Conservation (phyloP, 1,284 basidiomycete genomes). For the Ceratobasidium sp. region DNA sequence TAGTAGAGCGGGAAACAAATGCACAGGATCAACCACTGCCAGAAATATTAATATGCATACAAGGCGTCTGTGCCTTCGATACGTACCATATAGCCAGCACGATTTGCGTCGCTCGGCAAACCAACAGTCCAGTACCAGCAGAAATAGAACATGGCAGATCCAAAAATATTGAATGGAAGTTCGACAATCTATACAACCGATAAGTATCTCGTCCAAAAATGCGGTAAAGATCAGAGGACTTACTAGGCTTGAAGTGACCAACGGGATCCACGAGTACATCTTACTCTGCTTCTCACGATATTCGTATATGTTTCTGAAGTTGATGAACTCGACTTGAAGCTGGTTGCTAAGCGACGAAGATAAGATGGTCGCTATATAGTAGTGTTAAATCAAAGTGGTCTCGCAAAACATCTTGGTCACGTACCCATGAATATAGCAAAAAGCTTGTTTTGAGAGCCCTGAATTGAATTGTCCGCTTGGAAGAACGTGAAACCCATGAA, state of each 20-base stretch:
- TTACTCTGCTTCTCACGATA: slow-evolving; percentile 77
- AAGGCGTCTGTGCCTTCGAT: background rate
- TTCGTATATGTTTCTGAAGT: slow-evolving; percentile 69
- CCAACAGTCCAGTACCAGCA: slow-evolving; percentile 80
- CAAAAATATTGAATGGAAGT: slow-evolving; percentile 72
- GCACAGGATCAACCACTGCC: slow-evolving; percentile 57
- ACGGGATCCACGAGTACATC: slow-evolving; percentile 85
- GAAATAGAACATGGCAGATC: slow-evolving; percentile 67
- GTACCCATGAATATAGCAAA: slow-evolving; percentile 64
- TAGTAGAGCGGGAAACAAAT: slow-evolving; percentile 67
- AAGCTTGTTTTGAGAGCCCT: slow-evolving; percentile 85
- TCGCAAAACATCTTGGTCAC: slow-evolving; percentile 40
- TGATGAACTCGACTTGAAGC: slow-evolving; percentile 60
- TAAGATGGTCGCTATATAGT: slow-evolving; percentile 63
- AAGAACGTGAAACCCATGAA: slow-evolving; percentile 79
- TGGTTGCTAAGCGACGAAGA: slow-evolving; percentile 63
- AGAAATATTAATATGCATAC: background rate
- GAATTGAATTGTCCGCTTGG: slow-evolving; percentile 69
- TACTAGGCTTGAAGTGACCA: slow-evolving; percentile 51
- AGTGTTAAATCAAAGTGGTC: slow-evolving; percentile 47
- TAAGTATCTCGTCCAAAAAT: background rate
- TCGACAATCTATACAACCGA: slow-evolving; percentile 43
- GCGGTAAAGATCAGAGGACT: background rate
- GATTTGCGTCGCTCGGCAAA: slow-evolving; percentile 57
- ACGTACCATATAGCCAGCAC: slow-evolving; percentile 67